Evolutionary conservation across 1,284 basidiomycete species (phyloP), one percentile per base, ranked within the genome.

Genomic region (Ceratobasidium theobromae): DNA sequence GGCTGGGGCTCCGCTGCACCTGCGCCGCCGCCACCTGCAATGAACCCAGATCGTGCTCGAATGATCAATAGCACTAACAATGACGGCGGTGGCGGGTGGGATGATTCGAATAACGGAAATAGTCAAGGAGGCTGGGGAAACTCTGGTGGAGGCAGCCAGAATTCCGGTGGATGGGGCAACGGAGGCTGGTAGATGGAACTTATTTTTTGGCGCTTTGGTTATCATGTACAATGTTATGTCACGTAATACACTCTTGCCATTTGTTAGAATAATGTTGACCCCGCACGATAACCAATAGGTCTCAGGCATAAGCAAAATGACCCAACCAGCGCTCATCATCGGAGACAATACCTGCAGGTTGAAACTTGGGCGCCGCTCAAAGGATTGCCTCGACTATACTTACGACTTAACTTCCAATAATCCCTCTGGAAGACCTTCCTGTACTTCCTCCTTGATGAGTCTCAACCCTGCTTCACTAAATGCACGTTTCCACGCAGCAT

Each of bases 381-480:
- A 18, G 12, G 25, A 49, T n/a, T 6, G 28, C 33, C 12, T 18
- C 14, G 12, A 57, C 18, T 28, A n/a, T 16, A 25, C 78, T 73
- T 72, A 93, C 91, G 90, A 91, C 80, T 92, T 94, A 3, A 96
- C 92, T 16, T 81, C 79, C 74, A 88, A 95, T 55, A 96, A 74
- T 18, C 87, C 93, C 51, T 80, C 80, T 0, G 92, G 93, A 62
- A 97, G 84, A 0, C 94, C 94, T 2, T 83, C 76, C 72, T 94
- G 91, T 0, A 87, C 77, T 71, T 89, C 83, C 70, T 95, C 86
- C 71, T 82, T 79, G 11, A 93, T 74, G 11, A 95, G 73, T 5
- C 73, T 78, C 52, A 95, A 76, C 3, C 88, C 88, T 1, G 91
- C 89, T 57, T 82, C 76, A 28, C 77, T 72, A 74, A 97, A 97